Base-by-base conservation (phyloP, 352 stramenopile genomes). In the Globisporangium splendens region DNA sequence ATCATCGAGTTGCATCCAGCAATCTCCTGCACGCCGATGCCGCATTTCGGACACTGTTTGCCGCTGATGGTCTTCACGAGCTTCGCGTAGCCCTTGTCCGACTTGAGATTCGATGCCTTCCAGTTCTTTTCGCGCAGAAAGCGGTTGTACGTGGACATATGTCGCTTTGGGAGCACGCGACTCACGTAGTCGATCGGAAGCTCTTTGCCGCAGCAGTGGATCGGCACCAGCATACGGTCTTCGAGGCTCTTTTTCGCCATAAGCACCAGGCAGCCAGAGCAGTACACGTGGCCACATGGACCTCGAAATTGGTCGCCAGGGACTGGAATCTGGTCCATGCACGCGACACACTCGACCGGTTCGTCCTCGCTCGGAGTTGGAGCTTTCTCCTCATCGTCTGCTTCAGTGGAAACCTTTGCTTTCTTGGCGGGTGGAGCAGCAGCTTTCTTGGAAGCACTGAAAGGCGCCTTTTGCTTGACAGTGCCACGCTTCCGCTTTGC, bases 121-220 rank as follows among this genome's bases (percentile, higher is more conserved):
- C 77, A 89, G 38, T 63, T 24, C 21, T 79, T 83, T 28, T 89
- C 83, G 8, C 68, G 64, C 1, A 91, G 24, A 54, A 83, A 93
- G 4, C 62, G 73, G 28, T 84, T 69, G 50, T 93, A 91, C 3
- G 22, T 67, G 10, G 8, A 5, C 22, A 79, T 66, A 17, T 81
- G 69, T 12, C 13, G 17, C 8, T 13, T 24, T 31, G 53, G 42
- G 12, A 93, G 61, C 41, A 59, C 77, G 22, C 82, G 65, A 2
- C 51, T 51, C 11, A 93, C 71, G 55, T 89, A 91, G 15, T 93
- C 80, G 17, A 50, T 54, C 0, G 83, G 83, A 28, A 86, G 85
- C 13, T 93, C 83, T 38, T 77, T 75, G 55, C 77, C 78, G 68
- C 80, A 93, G 70, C 80, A 93, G 53, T 86, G 80, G 13, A 79